These are phyloP conservation scores for Trichosporon faecale DNA, from an alignment of 1,284 basidiomycete genomes.

Conservation along the genomic window DNA sequence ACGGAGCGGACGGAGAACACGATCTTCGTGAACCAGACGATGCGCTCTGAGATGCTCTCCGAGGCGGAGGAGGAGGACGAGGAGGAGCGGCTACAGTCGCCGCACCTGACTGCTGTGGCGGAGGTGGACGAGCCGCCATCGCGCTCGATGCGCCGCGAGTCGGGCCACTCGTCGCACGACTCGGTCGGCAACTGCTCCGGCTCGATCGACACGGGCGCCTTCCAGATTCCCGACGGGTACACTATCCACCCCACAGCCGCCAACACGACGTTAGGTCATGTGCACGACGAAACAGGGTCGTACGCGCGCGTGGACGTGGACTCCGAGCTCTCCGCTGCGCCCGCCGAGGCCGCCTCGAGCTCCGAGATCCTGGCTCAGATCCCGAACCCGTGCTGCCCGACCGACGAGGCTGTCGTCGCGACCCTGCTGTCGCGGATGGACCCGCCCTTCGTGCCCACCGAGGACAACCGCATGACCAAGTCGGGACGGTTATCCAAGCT, in stretches of 20 bases:
- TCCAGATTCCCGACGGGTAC: conserved; percentile 50
- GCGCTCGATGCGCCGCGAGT: neutral
- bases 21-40: conserved; percentile 52
- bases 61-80: conserved; percentile 29
- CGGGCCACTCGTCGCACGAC: neutral
- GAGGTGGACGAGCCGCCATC: conserved; percentile 13
- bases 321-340: too few species aligned
- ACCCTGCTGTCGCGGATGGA: conserved; percentile 64
- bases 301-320: neutral
- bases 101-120: conserved; percentile 22
- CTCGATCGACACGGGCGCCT: conserved; percentile 28
- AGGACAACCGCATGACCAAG: conserved; percentile 60
- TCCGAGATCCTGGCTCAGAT: conserved; percentile 16
- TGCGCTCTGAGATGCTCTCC: neutral
- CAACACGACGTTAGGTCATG: conserved; percentile 28
- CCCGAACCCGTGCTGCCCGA: conserved; percentile 85
- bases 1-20: conserved; percentile 90
- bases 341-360: conserved; percentile 1
- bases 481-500: conserved; percentile 55
- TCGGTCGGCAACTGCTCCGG: conserved; percentile 19
- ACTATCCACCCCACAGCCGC: conserved; percentile 41
- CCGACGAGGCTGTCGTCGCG: conserved; percentile 65
- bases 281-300: conserved; percentile 8
- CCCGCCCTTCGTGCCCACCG: conserved; percentile 59
- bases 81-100: conserved; percentile 17